Base-by-base conservation (phyloP, 306 rosid species). In the Dryas alaskensis region DNA sequence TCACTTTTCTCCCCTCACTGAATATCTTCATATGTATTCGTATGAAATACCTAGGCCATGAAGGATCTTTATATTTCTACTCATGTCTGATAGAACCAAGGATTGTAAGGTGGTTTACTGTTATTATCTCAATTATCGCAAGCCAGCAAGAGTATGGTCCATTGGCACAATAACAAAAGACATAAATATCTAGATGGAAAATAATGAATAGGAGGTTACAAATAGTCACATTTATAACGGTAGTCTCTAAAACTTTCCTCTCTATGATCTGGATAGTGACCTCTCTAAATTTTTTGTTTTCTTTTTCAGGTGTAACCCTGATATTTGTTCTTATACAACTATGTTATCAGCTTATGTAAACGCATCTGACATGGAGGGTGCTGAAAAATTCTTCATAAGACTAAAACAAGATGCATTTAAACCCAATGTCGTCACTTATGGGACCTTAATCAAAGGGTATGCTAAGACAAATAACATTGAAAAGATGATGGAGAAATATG, bases 311-410 rank as follows among this genome's bases (percentile, higher is more conserved):
- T 92, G 51, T 81, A 71, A 84, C 4, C 97, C 95, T 5, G 99
- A 89, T 86, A 74, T 94, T 73, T 92, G 81, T 87, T 94, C 97
- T 0, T 94, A 92, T 71, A 88, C 93, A 22, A 92, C 97, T 17
- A 94, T 94, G 98, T 84, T 94, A 73, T 87, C 86, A 14, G 98
- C 98, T 81, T 91, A 88, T 67, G 88, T 94, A 66, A 94, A 94
- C 82, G 96, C 95, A 58, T 73, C 89, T 16, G 96, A 94, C 79
- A 85, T 91, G 97, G 96, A 87, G 61, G 92, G 96, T 63, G 98
- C 98, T 48, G 97, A 94, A 75, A 81, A 71, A 64, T 94, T 94
- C 78, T 87, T 94, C 83, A 81, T 45, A 75, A 87, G 92, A 85
- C 73, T 94, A 69, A 92, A 80, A 74, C 85, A 78, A 44, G 99